Evolutionary conservation across 768 basidiomycete genomes (phyloP), one percentile per base, ranked within the genome.

Genomic region (Crucibulum laeve): DNA sequence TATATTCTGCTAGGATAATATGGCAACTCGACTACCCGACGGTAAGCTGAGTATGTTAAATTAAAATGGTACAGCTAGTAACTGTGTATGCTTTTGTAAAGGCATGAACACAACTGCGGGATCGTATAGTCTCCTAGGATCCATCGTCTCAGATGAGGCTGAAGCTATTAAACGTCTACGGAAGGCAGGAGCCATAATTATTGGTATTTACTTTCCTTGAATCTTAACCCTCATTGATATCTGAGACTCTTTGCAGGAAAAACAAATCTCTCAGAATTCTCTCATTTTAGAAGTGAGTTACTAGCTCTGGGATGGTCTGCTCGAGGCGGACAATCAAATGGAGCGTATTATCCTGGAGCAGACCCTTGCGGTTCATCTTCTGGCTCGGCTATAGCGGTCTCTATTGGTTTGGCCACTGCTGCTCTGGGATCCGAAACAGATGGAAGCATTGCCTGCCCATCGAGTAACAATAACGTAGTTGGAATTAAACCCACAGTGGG

Each of bases 401-500:
- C 76, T 2, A 78, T 77, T 38, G 77, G 78, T 14, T 61, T 79
- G 14, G 58, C 65, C 10, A 60, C 74, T 10, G 73, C 73, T 1
- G 59, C 70, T 0, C 59, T 78, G 1, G 74, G 71, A 5, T 66
- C 74, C 2, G 76, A 79, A 43, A 77, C 76, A 0, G 70, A 74
- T 44, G 76, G 79, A 6, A 77, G 77, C 42, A 77, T 79, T 19
- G 73, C 66, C 4, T 78, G 70, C 47, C 80, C 77, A 21, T 58
- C 73, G 0, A 67, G 64, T 50, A 56, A 67, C 15, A 80, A 80
- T 40, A 80, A 80, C 47, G 26, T 80, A 4, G 79, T 67, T 3
- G 80, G 79, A 0, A 76, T 82, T 38, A 80, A 79, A 51, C 77
- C 80, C 0, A 82, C 77, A 2, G 69, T 81, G 5, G 80, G 80